Evolutionary conservation across 106 monocot species (phyloP).

Genomic region (Dendrobium huoshanense): DNA sequence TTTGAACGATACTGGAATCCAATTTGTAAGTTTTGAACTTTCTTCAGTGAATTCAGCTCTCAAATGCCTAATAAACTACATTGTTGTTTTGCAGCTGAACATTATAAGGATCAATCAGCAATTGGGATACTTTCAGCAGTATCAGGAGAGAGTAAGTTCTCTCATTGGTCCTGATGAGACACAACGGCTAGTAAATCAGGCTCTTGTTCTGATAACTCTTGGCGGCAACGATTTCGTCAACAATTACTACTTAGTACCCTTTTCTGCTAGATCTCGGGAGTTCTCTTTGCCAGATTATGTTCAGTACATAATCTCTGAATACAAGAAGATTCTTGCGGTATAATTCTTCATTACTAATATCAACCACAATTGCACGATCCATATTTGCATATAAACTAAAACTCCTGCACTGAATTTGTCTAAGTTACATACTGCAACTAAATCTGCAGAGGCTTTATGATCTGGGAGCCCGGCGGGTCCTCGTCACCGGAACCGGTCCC

Average conservation of each 20-base stretch:
- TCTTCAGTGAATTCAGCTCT: too few species aligned
- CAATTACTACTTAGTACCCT: constrained; percentile 74
- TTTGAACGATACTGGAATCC: constrained; percentile 79
- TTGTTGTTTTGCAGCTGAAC: constrained; percentile 37
- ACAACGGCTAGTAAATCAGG: constrained; percentile 31
- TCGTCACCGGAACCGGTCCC: constrained; percentile 55
- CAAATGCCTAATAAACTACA: background rate
- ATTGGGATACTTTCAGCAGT: constrained; percentile 55
- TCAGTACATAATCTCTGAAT: constrained; percentile 52
- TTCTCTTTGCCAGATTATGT: constrained; percentile 62
- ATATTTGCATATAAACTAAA: too few species aligned
- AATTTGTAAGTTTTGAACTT: constrained; percentile 41
- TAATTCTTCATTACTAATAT: background rate
- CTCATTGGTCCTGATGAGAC: constrained; percentile 32
- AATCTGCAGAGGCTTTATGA: constrained; percentile 34
- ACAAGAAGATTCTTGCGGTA: constrained; percentile 63
- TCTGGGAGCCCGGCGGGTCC: constrained; percentile 27
- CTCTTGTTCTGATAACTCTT: constrained; percentile 64
- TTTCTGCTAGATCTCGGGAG: constrained; percentile 52
- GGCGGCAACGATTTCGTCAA: constrained; percentile 85
- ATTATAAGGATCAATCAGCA: constrained; percentile 63
- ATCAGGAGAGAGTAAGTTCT: constrained; percentile 46
- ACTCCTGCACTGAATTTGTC: too few species aligned
- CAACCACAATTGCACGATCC: background rate
- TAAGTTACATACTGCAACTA: background rate